phyloP scores from a whole-genome alignment of 2,329 filamentous ascomycete species.

The Calonectria honghensis region DNA sequence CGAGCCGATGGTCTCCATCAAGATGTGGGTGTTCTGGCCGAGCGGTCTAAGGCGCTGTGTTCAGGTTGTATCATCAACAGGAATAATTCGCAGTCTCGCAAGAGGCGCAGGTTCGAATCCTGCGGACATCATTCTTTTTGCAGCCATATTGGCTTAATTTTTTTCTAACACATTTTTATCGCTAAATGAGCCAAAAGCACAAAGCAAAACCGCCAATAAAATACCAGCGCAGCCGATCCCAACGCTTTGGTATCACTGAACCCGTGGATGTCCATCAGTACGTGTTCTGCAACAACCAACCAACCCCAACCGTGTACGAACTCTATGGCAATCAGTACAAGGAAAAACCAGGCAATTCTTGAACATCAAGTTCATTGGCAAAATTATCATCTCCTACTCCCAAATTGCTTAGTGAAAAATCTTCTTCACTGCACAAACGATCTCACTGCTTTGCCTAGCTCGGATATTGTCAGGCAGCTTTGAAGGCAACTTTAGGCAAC shows the following conservation, averaged over 20 bases:
- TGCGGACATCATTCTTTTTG: not conserved
- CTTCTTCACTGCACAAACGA: no score
- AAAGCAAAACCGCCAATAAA: no score
- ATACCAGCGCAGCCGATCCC: no score
- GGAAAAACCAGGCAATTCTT: no score
- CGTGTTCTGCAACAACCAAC: no score
- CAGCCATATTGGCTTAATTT: constrained; percentile 33
- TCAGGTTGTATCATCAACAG: constrained; percentile 4
- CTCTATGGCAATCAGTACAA: not conserved
- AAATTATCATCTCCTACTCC: not conserved
- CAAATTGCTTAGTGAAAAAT: not conserved
- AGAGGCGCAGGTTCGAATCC: constrained; percentile 5
- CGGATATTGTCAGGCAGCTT: no score
- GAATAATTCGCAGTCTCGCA: constrained; percentile 5
- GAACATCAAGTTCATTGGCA: no score
- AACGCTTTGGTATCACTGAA: no score
- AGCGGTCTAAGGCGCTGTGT: constrained; percentile 5
- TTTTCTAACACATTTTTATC: not conserved
- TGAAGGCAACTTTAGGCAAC: no score
- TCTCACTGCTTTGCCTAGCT: no score
- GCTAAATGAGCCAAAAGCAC: not conserved
- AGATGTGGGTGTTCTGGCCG: not conserved
- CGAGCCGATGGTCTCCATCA: not conserved
- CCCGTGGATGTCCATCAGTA: no score
- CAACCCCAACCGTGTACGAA: no score